Evolutionary conservation across 2,329 filamentous ascomycete genomes (phyloP).

Genomic region (Corynespora cassiicola): DNA sequence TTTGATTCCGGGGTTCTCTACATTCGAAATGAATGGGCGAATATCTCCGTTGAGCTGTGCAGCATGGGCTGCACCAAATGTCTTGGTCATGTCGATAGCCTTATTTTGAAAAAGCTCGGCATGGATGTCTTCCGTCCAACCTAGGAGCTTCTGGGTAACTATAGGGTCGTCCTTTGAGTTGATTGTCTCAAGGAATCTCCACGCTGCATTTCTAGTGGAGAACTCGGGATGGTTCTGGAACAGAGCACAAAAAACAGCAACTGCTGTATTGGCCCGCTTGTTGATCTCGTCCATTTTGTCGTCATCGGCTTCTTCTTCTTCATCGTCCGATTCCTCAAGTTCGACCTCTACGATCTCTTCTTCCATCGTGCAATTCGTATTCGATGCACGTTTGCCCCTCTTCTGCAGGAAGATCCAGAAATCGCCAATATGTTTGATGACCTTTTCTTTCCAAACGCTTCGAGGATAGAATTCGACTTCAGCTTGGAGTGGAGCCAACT

Average conservation of each 20-base stretch:
- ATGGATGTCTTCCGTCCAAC: constrained; percentile 15
- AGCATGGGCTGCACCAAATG: constrained; percentile 4
- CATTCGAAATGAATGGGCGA: constrained; percentile 17
- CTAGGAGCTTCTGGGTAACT: constrained; percentile 14
- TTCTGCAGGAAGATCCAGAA: neutral
- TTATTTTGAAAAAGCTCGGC: constrained; percentile 6
- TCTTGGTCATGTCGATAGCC: constrained; percentile 3
- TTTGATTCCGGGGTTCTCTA: constrained; percentile 10
- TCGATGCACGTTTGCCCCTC: too few relatives aligned
- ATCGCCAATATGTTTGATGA: constrained; percentile 1
- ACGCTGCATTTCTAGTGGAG: too few relatives aligned
- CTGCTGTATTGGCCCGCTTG: neutral
- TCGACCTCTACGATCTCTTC: too few relatives aligned
- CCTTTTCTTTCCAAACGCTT: neutral
- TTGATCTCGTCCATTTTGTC: too few relatives aligned
- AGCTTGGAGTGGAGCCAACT: constrained; percentile 4
- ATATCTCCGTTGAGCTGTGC: constrained; percentile 15
- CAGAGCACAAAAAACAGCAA: neutral
- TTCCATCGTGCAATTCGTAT: too few relatives aligned
- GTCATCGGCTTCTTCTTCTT: neutral
- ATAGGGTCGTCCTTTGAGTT: constrained; percentile 12
- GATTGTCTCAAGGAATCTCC: too few relatives aligned
- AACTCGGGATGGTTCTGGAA: neutral
- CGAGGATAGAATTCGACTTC: constrained; percentile 10
- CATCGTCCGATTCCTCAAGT: too few relatives aligned